These are phyloP conservation scores for Nicotiana paniculata DNA, from an alignment of 257 asterid genomes.

Conservation along the genomic window DNA sequence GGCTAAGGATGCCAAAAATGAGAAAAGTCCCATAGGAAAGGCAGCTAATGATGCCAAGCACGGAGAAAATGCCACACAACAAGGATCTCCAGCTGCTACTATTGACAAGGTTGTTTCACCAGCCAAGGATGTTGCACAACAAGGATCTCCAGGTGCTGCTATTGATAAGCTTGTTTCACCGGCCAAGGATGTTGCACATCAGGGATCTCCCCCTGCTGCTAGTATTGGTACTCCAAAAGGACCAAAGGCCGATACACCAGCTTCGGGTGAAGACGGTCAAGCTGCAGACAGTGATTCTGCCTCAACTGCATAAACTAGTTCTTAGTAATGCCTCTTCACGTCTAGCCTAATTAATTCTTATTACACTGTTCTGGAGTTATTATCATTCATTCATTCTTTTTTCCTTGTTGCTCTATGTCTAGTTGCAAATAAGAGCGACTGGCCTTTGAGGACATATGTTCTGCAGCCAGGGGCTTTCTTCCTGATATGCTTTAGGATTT, in stretches of 20 bases:
- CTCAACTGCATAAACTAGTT: conserved; percentile 15
- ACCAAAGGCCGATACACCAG: conserved; percentile 18
- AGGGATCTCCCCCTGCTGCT: conserved; percentile 10
- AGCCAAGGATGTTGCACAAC: conserved; percentile 11
- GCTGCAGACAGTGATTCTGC: conserved; percentile 26
- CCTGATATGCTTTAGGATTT: neutral
- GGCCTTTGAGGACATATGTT: neutral
- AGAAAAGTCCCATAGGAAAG: conserved; percentile 9
- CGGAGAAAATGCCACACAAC: conserved; percentile 2
- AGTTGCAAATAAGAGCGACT: neutral
- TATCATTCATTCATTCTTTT: conserved; percentile 1
- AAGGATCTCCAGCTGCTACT: conserved; percentile 11
- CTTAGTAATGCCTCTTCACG: neutral
- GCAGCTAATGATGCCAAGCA: conserved; percentile 10
- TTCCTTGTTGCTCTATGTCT: neutral
- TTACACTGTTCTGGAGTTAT: neutral
- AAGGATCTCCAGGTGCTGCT: conserved; percentile 12
- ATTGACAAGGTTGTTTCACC: conserved; percentile 6
- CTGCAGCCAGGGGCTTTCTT: neutral
- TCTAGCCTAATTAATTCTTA: neutral
- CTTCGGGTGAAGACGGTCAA: conserved; percentile 23
- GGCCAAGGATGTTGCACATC: conserved; percentile 10
- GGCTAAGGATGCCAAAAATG: conserved; percentile 14
- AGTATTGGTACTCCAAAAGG: conserved; percentile 20
- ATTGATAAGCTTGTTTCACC: conserved; percentile 25